Conservation (phyloP, 805 yeast species). For the Ogataea degrootiae region DNA sequence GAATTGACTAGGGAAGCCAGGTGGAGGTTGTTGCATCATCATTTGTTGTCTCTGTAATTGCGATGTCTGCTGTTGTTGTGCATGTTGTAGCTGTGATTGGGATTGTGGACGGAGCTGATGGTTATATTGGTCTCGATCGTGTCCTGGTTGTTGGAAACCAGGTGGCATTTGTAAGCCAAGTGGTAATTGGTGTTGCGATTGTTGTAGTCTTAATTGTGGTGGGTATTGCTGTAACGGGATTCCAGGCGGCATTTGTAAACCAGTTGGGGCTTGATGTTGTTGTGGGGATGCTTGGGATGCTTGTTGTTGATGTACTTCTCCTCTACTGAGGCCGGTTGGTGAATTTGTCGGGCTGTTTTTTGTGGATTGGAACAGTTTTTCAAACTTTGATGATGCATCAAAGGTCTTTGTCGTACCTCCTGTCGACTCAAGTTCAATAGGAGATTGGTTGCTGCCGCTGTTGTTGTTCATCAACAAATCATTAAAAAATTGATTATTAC, state of each 20-base stretch:
- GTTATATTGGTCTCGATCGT: slow-evolving; percentile 1
- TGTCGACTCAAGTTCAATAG: neutral
- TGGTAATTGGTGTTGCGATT: neutral
- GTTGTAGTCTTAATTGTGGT: neutral
- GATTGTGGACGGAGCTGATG: neutral
- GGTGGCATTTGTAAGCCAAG: slow-evolving; percentile 3
- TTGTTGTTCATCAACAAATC: slow-evolving; percentile 9
- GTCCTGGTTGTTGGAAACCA: slow-evolving; percentile 1
- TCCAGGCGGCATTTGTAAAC: neutral
- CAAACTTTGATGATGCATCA: slow-evolving; percentile 17
- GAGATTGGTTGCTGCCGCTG: neutral
- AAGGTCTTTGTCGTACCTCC: slow-evolving; percentile 2
- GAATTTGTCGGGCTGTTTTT: neutral
- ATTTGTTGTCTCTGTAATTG: neutral
- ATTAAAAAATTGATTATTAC: slow-evolving; percentile 21
- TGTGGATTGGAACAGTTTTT: slow-evolving; percentile 12
- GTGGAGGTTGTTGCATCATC: slow-evolving; percentile 6
- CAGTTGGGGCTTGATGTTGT: neutral
- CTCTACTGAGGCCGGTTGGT: neutral
- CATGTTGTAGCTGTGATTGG: neutral
- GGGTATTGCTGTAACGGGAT: neutral
- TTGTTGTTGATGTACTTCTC: neutral
- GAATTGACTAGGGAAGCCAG: slow-evolving; percentile 2
- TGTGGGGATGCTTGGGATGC: neutral
- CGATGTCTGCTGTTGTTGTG: neutral